Percentiles rank a stretch among this genome's conserved stretches.
These are phyloP conservation scores for Corallochytrium limacisporum DNA, from an alignment of 78 protist species.

Conservation along the genomic window DNA sequence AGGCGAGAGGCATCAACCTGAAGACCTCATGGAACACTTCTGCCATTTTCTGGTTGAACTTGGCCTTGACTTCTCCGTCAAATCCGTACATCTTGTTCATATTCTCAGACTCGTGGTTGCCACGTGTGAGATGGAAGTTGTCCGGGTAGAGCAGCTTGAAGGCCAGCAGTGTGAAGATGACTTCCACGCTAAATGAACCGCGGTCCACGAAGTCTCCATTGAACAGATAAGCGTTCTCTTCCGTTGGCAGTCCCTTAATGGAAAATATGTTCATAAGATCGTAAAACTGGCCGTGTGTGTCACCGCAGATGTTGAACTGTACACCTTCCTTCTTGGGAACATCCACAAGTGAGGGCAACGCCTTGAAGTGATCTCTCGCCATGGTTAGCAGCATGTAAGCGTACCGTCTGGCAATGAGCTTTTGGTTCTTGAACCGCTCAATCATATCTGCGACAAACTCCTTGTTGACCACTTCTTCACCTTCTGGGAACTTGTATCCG, in stretches of 20 bases:
- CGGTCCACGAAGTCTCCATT: constrained; percentile 89
- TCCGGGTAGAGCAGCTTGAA: constrained; percentile 65
- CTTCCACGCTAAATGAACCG: constrained; percentile 68
- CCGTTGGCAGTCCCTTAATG: constrained; percentile 69
- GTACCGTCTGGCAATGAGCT: no score
- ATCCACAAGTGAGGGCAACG: not conserved
- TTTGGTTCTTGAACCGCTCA: not conserved
- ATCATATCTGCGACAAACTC: not conserved
- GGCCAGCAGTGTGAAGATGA: constrained; percentile 54
- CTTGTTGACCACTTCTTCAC: not conserved
- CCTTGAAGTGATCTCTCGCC: not conserved
- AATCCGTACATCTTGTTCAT: constrained; percentile 86
- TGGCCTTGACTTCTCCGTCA: constrained; percentile 76
- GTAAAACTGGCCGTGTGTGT: constrained; percentile 83
- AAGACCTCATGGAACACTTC: constrained; percentile 62
- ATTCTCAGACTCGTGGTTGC: constrained; percentile 79
- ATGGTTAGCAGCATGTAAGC: no score
- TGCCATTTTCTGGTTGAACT: constrained; percentile 36
- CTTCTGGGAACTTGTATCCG: not conserved
- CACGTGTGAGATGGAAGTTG: constrained; percentile 56
- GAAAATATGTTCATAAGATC: constrained; percentile 72
- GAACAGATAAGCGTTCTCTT: constrained; percentile 44
- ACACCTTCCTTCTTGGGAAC: constrained; percentile 38
- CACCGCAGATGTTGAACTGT: constrained; percentile 79
- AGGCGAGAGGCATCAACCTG: constrained; percentile 62